Conservation (phyloP, 164 flowering plant genomes). For the Euptelea pleiosperma region DNA sequence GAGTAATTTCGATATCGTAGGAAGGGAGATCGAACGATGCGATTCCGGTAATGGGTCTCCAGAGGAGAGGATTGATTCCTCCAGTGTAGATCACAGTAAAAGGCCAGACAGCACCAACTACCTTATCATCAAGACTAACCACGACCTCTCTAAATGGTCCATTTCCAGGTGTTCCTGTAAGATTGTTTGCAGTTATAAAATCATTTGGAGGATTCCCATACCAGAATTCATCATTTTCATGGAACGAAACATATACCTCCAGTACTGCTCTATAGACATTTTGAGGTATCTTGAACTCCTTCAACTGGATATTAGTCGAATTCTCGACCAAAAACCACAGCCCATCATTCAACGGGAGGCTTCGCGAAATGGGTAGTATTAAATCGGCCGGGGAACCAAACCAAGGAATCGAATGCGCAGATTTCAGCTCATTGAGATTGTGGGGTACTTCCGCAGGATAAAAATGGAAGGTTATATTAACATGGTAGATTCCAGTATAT, state of each 20-base stretch:
- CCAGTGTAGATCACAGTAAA: constrained; percentile 89
- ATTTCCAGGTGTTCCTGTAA: constrained; percentile 53
- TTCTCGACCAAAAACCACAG: constrained; percentile 72
- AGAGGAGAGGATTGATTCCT: constrained; percentile 78
- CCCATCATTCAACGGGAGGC: constrained; percentile 71
- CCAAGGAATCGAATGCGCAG: constrained; percentile 15
- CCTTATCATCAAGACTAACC: constrained; percentile 53
- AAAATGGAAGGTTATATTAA: constrained; percentile 51
- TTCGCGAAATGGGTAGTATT: constrained; percentile 78
- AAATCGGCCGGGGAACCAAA: constrained; percentile 51
- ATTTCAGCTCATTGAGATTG: not conserved
- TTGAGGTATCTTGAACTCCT: constrained; percentile 51
- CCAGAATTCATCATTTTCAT: constrained; percentile 88
- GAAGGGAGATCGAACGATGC: constrained; percentile 88
- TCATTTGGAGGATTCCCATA: constrained; percentile 70
- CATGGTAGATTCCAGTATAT: constrained; percentile 85
- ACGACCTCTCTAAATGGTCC: constrained; percentile 95
- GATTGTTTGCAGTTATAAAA: constrained; percentile 57
- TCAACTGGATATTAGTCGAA: constrained; percentile 37
- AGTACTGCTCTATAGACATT: constrained; percentile 78
- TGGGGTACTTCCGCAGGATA: constrained; percentile 43
- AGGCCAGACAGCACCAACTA: constrained; percentile 83
- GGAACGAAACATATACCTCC: constrained; percentile 87
- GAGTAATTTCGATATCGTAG: constrained; percentile 86
- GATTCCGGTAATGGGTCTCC: constrained; percentile 86